Conservation (phyloP, 176 grass and related monocot species). For the Lolium perenne region DNA sequence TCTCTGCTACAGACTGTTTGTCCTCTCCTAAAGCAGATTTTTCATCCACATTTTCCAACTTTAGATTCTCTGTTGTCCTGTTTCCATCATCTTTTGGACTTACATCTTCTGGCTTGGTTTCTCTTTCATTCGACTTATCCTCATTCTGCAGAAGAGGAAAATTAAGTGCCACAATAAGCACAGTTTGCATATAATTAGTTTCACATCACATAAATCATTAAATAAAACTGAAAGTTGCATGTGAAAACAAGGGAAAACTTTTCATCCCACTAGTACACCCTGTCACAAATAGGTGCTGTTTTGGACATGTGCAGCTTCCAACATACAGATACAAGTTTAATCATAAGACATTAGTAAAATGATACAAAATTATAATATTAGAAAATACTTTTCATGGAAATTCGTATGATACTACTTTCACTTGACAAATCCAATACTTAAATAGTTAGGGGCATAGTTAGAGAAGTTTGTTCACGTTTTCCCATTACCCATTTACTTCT, state of each 20-base stretch:
- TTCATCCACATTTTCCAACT: conserved; percentile 47
- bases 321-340: neutral
- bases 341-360: neutral
- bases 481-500: neutral
- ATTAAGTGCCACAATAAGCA: conserved; percentile 12
- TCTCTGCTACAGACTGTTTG: conserved; percentile 41
- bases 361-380: neutral
- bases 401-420: neutral
- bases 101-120: conserved; percentile 43
- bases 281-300: neutral
- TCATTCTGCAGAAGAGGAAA: conserved; percentile 51
- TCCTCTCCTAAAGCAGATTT: conserved; percentile 33
- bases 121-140: conserved; percentile 41
- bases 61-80: conserved; percentile 37
- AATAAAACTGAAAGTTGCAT: conserved; percentile 27
- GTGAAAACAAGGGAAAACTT: neutral
- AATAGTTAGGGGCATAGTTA: neutral
- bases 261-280: neutral
- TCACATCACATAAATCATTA: neutral
- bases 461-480: neutral
- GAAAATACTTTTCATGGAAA: neutral
- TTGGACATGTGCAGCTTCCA: neutral
- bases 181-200: conserved; percentile 34
- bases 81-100: conserved; percentile 47
- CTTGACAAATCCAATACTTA: conserved; percentile 3